Percentiles rank a stretch among this genome's conserved stretches.
These are phyloP conservation scores for Guadua angustifolia DNA, from an alignment of 176 grass and related monocot species.

Conservation along the genomic window DNA sequence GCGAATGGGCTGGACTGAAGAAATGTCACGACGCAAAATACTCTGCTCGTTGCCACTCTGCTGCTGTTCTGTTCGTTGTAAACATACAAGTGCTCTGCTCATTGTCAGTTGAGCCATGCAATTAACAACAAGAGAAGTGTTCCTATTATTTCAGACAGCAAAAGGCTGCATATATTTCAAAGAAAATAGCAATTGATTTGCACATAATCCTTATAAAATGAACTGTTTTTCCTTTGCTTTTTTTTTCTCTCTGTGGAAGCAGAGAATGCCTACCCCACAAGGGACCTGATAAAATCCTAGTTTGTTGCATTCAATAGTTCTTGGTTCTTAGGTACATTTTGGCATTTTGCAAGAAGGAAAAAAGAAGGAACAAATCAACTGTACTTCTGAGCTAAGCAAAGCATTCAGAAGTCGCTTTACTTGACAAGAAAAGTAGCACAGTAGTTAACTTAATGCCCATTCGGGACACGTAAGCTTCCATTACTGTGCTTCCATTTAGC, in stretches of 20 bases:
- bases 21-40: neutral
- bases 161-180: neutral
- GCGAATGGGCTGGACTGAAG: neutral
- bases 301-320: neutral
- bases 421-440: constrained; percentile 34
- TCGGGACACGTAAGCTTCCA: constrained; percentile 24
- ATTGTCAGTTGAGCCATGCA: neutral
- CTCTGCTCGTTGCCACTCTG: neutral
- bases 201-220: neutral
- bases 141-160: neutral
- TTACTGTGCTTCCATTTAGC: neutral
- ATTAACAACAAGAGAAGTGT: neutral
- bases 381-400: constrained; percentile 24
- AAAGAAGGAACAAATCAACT: neutral
- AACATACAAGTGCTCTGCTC: neutral
- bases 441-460: neutral
- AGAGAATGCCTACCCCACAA: constrained; percentile 9
- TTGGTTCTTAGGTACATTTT: constrained; percentile 7
- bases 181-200: neutral
- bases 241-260: neutral
- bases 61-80: neutral
- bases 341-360: neutral
- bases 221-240: neutral
- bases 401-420: constrained; percentile 22
- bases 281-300: neutral